A percentile compares a stretch with the other conserved stretches of the same genome.
Conservation (phyloP, 257 asterid species). For the Nicotiana obtusifolia region DNA sequence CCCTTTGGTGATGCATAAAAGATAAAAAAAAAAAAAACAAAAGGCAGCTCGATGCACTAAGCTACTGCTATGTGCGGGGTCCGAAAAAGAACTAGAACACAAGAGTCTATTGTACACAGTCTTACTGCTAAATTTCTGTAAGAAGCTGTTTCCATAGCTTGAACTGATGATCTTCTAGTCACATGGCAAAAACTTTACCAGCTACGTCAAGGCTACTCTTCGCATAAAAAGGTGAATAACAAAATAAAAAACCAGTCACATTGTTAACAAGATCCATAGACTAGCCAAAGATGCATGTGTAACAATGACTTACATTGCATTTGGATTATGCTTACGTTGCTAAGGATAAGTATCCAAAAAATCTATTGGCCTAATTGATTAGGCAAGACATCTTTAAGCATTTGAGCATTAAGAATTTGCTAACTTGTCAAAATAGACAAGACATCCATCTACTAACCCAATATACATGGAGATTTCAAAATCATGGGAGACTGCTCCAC, state of each 20-base stretch:
- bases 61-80: no score
- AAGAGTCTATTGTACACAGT: no score
- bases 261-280: not conserved
- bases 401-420: not conserved
- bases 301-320: not conserved
- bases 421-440: not conserved
- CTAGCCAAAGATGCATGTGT: not conserved
- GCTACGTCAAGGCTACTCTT: no score
- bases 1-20: no score
- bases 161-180: no score
- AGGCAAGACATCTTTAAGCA: not conserved
- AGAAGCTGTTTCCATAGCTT: no score
- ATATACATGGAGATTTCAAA: constrained; percentile 1
- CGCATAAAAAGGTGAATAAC: not conserved
- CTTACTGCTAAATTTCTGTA: no score
- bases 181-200: no score
- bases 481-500: not conserved
- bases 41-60: no score
- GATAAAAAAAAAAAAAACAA: no score
- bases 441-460: not conserved
- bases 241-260: not conserved
- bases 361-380: not conserved
- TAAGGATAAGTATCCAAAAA: not conserved
- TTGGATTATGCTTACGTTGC: not conserved
- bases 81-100: no score